Conservation (phyloP, 345 rosid genomes). For the Lenwebbia sp. region DNA sequence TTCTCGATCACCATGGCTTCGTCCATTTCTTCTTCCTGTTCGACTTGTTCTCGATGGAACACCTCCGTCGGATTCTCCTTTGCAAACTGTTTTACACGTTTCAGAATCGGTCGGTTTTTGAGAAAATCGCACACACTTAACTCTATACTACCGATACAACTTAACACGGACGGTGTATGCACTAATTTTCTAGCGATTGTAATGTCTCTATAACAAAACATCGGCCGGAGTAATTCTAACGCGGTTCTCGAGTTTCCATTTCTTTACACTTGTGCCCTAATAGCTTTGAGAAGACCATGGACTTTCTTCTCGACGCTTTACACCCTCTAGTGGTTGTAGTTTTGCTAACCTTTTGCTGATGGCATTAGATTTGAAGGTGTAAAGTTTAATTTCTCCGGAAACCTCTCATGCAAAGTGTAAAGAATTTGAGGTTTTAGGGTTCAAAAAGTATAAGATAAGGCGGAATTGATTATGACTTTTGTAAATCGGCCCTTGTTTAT, state of each 20-base stretch:
- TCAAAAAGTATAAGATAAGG: background rate
- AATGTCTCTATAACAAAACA: background rate
- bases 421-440: background rate
- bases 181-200: background rate
- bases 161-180: background rate
- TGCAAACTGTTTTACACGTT: conserved; percentile 11
- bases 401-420: background rate
- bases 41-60: background rate
- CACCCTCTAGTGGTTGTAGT: background rate
- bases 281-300: background rate
- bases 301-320: background rate
- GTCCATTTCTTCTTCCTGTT: conserved; percentile 10
- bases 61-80: conserved; percentile 12
- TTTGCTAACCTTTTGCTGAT: background rate
- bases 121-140: background rate
- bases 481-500: background rate
- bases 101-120: background rate
- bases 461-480: background rate
- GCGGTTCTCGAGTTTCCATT: background rate
- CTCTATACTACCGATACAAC: background rate
- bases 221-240: background rate
- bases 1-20: conserved; percentile 14
- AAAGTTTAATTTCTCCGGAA: background rate
- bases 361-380: background rate
- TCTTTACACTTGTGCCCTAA: background rate